Conservation (phyloP, 768 basidiomycete species). For the Hygrophorus pudorinus region DNA sequence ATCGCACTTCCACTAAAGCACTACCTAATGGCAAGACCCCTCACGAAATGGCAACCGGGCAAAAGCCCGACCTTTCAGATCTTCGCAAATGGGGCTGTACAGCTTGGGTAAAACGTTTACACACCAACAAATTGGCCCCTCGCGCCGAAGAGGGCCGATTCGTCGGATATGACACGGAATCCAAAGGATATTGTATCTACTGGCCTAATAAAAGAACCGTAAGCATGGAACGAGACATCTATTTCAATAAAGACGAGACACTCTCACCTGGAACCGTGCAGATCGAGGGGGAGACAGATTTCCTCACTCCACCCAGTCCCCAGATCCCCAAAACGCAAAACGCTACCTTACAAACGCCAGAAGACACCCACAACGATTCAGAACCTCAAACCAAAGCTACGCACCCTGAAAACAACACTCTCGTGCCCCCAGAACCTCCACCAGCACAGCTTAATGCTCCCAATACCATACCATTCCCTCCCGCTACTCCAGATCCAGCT, state of each 20-base stretch:
- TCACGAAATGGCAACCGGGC: slow-evolving; percentile 16
- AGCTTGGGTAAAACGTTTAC: slow-evolving; percentile 1
- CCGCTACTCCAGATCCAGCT: too few relatives aligned
- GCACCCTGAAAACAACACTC: too few relatives aligned
- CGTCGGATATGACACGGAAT: slow-evolving; percentile 17
- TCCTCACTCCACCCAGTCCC: too few relatives aligned
- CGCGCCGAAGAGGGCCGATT: slow-evolving; percentile 11
- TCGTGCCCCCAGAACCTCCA: too few relatives aligned
- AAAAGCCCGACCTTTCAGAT: slow-evolving; percentile 21
- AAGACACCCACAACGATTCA: neutral
- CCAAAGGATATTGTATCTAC: slow-evolving; percentile 17
- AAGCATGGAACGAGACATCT: slow-evolving; percentile 17
- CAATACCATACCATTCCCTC: too few relatives aligned
- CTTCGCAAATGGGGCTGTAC: slow-evolving; percentile 10
- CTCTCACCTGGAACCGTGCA: slow-evolving; percentile 11
- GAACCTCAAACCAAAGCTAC: too few relatives aligned
- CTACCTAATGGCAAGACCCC: slow-evolving; percentile 20
- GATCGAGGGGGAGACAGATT: slow-evolving; percentile 21
- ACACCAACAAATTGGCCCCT: slow-evolving; percentile 14
- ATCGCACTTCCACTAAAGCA: slow-evolving; percentile 18
- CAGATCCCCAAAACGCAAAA: neutral
- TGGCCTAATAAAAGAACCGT: slow-evolving; percentile 14
- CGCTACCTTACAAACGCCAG: neutral
- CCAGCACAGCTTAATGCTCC: too few relatives aligned
- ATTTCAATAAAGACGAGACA: slow-evolving; percentile 14